These are phyloP conservation scores for Kwoniella shandongensis DNA, from an alignment of 768 basidiomycete species.

Conservation along the genomic window DNA sequence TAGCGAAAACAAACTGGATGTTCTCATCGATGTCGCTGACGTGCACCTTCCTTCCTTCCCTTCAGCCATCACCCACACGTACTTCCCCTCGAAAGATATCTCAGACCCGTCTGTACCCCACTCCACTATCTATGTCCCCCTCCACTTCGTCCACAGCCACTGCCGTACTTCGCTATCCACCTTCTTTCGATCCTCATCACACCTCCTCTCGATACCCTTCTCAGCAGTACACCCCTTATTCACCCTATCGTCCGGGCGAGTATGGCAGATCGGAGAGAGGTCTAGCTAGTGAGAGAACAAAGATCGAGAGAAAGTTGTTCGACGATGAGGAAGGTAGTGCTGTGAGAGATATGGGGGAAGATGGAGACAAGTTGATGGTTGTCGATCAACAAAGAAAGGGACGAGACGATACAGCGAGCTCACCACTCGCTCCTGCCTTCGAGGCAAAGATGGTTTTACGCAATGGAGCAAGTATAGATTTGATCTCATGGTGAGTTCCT, in stretches of 20 bases:
- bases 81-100: conserved; percentile 20
- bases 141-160: conserved; percentile 11
- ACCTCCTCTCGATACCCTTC: conserved; percentile 33
- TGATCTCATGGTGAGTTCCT: conserved; percentile 42
- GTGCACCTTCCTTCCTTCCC: too few species aligned
- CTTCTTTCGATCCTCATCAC: conserved; percentile 30
- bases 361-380: conserved; percentile 14
- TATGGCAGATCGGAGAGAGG: conserved; percentile 37
- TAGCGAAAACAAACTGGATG: too few species aligned
- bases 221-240: conserved; percentile 32
- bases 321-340: conserved; percentile 26
- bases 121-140: conserved; percentile 36
- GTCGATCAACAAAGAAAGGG: conserved; percentile 1
- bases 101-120: conserved; percentile 23
- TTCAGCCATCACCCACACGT: conserved; percentile 17
- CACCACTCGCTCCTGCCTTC: conserved; percentile 39
- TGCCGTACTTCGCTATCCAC: conserved; percentile 23
- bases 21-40: too few species aligned
- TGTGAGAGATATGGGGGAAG: conserved; percentile 9
- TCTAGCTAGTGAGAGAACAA: conserved; percentile 31
- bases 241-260: conserved; percentile 44
- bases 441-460: conserved; percentile 44
- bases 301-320: conserved; percentile 36
- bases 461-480: conserved; percentile 44
- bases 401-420: conserved; percentile 10